Evolutionary conservation across 2,329 filamentous ascomycete genomes (phyloP).

Genomic region (Pseudopyrenochaeta lycopersici): DNA sequence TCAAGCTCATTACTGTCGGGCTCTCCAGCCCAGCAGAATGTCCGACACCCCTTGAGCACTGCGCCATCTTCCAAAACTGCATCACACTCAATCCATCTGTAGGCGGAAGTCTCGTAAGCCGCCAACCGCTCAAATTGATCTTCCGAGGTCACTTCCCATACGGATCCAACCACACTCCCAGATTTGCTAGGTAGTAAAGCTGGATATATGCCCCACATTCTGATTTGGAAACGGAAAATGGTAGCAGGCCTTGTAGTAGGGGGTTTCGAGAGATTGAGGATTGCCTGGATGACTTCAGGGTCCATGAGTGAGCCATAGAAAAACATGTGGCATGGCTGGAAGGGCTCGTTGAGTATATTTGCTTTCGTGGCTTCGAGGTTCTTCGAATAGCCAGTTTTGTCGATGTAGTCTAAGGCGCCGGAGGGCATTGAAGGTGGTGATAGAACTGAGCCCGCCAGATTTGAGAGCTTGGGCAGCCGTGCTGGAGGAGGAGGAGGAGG

Average conservation of each 20-base stretch:
- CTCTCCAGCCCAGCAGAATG: constrained; percentile 32
- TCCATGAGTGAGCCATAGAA: constrained; percentile 47
- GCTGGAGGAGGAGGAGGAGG: no score
- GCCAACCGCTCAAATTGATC: constrained; percentile 23
- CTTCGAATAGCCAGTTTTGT: no score
- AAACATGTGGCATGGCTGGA: constrained; percentile 38
- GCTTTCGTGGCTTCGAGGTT: no score
- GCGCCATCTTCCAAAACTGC: constrained; percentile 13
- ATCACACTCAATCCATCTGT: constrained; percentile 25
- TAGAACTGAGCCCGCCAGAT: no score
- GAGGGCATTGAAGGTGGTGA: no score
- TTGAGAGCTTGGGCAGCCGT: no score
- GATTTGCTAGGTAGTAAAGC: constrained; percentile 18
- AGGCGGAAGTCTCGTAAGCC: constrained; percentile 31
- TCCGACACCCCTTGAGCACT: constrained; percentile 14
- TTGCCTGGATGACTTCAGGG: constrained; percentile 36
- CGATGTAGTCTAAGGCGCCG: no score
- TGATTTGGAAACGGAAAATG: constrained; percentile 35
- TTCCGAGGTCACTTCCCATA: constrained; percentile 21
- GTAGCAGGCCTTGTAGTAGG: constrained; percentile 27
- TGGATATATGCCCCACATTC: constrained; percentile 48
- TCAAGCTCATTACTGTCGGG: constrained; percentile 31
- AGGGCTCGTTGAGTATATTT: constrained; percentile 11
- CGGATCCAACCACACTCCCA: constrained; percentile 16
- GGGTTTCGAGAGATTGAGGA: constrained; percentile 32